Evolutionary conservation across 768 basidiomycete genomes (phyloP).

Genomic region (Hypholoma sublateritium): DNA sequence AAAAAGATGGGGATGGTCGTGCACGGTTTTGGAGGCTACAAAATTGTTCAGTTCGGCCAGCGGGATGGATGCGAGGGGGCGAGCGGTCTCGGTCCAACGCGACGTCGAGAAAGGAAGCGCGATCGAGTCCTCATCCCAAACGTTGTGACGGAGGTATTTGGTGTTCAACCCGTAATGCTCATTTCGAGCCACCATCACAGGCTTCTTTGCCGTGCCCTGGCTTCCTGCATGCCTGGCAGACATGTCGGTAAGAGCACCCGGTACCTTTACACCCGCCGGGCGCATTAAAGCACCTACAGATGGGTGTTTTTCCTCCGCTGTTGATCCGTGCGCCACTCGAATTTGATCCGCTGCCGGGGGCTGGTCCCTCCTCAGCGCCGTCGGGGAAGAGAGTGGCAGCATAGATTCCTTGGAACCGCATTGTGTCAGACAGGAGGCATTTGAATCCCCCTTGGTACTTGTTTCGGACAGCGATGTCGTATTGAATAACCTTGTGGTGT

Average conservation of each 20-base stretch:
- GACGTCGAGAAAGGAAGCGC: neutral
- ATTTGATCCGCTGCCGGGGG: neutral
- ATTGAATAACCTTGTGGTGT: constrained; percentile 25
- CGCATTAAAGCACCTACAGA: neutral
- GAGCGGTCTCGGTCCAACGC: constrained; percentile 17
- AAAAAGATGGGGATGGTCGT: constrained; percentile 29
- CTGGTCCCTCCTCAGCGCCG: no score
- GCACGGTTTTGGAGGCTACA: constrained; percentile 19
- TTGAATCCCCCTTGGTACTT: constrained; percentile 13
- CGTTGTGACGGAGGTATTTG: constrained; percentile 13
- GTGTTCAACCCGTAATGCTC: neutral
- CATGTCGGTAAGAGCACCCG: neutral
- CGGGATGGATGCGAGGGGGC: constrained; percentile 10
- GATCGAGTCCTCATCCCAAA: constrained; percentile 7
- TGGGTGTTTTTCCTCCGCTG: neutral
- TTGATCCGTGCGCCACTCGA: neutral
- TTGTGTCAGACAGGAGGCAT: neutral
- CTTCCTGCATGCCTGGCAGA: neutral
- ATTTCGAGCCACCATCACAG: neutral
- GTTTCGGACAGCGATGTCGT: constrained; percentile 29
- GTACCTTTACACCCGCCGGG: neutral
- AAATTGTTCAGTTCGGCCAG: constrained; percentile 14
- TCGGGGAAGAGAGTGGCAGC: neutral
- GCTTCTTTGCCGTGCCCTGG: neutral
- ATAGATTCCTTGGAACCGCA: neutral